phyloP scores from a whole-genome alignment of 164 flowering plant species.

The Tetracentron sinense region DNA sequence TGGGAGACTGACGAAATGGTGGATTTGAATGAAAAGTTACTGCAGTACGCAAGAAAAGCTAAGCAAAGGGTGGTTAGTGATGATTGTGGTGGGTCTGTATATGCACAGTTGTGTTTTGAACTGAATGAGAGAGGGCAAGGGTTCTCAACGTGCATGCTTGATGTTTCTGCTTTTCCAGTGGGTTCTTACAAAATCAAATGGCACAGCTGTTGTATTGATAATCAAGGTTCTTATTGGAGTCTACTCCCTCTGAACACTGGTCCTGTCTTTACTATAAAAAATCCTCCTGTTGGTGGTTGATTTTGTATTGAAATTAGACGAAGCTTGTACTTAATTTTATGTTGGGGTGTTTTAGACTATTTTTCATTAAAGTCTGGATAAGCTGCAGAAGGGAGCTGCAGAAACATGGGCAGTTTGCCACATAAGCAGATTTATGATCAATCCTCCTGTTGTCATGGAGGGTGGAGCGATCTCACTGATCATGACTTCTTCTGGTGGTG shows the following conservation, averaged over 20 bases:
- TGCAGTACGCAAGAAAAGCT: slow-evolving; percentile 29
- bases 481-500: no score
- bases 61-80: slow-evolving; percentile 7
- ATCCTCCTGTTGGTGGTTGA: slow-evolving; percentile 6
- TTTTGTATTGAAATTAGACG: background rate
- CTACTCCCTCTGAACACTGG: slow-evolving; percentile 55
- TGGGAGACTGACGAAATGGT: slow-evolving; percentile 38
- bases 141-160: slow-evolving; percentile 73
- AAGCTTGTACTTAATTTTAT: background rate
- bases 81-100: slow-evolving; percentile 18
- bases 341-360: no score
- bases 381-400: no score
- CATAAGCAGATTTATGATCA: no score
- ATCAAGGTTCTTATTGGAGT: slow-evolving; percentile 57
- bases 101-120: slow-evolving; percentile 38
- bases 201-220: slow-evolving; percentile 69
- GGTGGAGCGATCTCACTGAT: no score
- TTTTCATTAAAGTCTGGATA: no score
- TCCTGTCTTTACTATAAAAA: slow-evolving; percentile 43
- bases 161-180: slow-evolving; percentile 62
- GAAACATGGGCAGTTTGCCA: no score
- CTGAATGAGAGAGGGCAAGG: slow-evolving; percentile 65
- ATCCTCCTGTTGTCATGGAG: no score
- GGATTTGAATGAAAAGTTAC: slow-evolving; percentile 49
- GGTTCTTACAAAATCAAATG: slow-evolving; percentile 68